phyloP scores from a whole-genome alignment of 768 basidiomycete species.

The Suillus cothurnatus region DNA sequence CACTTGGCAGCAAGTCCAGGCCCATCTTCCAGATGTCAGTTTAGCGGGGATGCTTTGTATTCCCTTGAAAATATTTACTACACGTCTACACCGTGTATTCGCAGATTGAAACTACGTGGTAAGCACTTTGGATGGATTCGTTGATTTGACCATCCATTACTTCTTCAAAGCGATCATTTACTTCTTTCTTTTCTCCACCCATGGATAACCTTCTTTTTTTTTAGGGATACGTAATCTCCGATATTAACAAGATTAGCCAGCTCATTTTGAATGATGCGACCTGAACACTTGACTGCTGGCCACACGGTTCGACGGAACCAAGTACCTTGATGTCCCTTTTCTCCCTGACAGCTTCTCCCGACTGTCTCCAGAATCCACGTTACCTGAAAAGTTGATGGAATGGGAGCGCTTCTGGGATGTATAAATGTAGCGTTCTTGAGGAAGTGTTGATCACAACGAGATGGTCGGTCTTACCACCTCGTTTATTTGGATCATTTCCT shows the following conservation, averaged over 20 bases:
- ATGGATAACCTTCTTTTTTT: not conserved
- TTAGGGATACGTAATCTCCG: not conserved
- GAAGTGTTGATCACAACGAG: not conserved
- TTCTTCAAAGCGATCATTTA: not conserved
- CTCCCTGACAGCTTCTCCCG: not conserved
- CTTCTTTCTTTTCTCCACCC: not conserved
- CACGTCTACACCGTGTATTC: not conserved
- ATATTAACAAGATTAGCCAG: not conserved
- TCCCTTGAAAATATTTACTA: not conserved
- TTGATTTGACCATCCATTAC: not conserved
- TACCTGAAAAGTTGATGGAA: not conserved
- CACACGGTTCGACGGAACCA: not conserved
- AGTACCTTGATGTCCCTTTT: conserved; percentile 2
- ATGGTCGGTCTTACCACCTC: conserved; percentile 1
- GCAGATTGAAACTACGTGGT: not conserved
- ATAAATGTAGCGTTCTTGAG: not conserved
- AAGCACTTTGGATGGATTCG: not conserved
- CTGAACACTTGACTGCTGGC: not conserved
- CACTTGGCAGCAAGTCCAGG: not conserved
- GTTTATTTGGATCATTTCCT: not conserved
- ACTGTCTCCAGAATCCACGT: not conserved
- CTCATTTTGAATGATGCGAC: not conserved
- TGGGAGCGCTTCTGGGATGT: not conserved
- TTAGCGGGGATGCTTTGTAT: not conserved
- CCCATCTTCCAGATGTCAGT: not conserved